Evolutionary conservation across 2,329 filamentous ascomycete species (phyloP).

Genomic region (Epichloe festucae): DNA sequence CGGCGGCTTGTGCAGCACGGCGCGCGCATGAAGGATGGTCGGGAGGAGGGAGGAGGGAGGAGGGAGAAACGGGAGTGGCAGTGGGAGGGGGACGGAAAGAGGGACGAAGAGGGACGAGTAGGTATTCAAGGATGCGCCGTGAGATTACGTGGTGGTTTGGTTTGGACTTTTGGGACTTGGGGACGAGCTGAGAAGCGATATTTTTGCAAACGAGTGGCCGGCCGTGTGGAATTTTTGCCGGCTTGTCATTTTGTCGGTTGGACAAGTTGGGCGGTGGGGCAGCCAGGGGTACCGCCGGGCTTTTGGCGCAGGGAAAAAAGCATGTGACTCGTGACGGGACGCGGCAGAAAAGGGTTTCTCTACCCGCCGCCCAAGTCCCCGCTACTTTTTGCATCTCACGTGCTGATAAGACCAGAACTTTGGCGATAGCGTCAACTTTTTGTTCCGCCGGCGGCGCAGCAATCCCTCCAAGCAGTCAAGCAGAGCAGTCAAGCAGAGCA

Average conservation of each 20-base stretch:
- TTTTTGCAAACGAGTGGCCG: neutral
- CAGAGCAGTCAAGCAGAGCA: too few species aligned
- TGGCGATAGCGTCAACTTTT: slow-evolving; percentile 7
- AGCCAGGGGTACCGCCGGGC: too few species aligned
- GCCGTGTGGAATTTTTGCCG: slow-evolving; percentile 6
- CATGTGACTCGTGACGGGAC: too few species aligned
- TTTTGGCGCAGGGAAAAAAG: too few species aligned
- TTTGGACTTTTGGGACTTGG: neutral
- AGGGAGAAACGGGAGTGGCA: neutral
- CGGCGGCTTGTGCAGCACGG: slow-evolving; percentile 3
- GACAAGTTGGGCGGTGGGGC: neutral
- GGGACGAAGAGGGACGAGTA: neutral
- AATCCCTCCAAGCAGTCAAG: neutral
- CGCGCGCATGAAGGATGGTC: slow-evolving; percentile 2
- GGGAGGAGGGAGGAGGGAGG: slow-evolving; percentile 3
- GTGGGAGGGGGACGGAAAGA: neutral
- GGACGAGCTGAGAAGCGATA: neutral
- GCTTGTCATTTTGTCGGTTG: neutral
- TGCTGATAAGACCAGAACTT: slow-evolving; percentile 20
- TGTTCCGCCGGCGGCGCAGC: neutral
- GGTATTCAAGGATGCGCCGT: slow-evolving; percentile 4
- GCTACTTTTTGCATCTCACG: slow-evolving; percentile 10
- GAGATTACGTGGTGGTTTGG: slow-evolving; percentile 8
- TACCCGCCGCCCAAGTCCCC: neutral
- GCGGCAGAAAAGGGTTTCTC: too few species aligned